Evolutionary conservation across 2,329 filamentous ascomycete species (phyloP), one percentile per base, ranked within the genome.

Genomic region (Pyrenochaeta sp.): DNA sequence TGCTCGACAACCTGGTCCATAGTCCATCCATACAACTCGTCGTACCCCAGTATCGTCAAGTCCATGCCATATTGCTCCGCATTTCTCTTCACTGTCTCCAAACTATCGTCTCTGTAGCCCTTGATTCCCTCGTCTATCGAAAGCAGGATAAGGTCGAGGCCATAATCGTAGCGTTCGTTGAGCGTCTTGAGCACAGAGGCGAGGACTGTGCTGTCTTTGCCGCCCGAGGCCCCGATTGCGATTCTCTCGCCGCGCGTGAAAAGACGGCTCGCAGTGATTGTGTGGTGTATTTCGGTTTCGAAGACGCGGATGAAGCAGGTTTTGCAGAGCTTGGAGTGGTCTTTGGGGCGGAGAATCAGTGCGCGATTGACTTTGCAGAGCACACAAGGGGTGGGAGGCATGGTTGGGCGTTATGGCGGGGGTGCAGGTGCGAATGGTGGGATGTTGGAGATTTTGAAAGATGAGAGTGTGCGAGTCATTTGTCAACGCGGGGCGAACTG

Each of bases 1-100:
- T 93, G 90, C 62, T 92, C 89, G 3, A 99, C 95, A 7, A 99
- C 94, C 66, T 97, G 90, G 65, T 99, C 94, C 94, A 99, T 99
- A 1, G 92, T 96, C 94, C 94, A 99, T 7, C 93, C 94, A 69
- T 99, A 99, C 7, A 99, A 78, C 63, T 96, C 89, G 40, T 87
- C 87, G 63, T 99, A 99, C 35, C 93, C 91, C 35, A 99, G 84
- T 42, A 99, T 96, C 60, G 90, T 89, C 35, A 99, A 76, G 0
- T 89, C 85, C 87, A 99, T 95, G 1, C 87, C 85, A 73, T 97
- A 96, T 71, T 97, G 91, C 9, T 82, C 71, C 0, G 92, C 89
- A 71, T 99, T 97, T 47, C 93, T 81, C 79, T 96, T 96, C 31
- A 99, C 94, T 0, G 94, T 97, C 73, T 97, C 92, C 13, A 99